Evolutionary conservation across 2,329 filamentous ascomycete species (phyloP).

Genomic region (Paracamarosporium sp.): DNA sequence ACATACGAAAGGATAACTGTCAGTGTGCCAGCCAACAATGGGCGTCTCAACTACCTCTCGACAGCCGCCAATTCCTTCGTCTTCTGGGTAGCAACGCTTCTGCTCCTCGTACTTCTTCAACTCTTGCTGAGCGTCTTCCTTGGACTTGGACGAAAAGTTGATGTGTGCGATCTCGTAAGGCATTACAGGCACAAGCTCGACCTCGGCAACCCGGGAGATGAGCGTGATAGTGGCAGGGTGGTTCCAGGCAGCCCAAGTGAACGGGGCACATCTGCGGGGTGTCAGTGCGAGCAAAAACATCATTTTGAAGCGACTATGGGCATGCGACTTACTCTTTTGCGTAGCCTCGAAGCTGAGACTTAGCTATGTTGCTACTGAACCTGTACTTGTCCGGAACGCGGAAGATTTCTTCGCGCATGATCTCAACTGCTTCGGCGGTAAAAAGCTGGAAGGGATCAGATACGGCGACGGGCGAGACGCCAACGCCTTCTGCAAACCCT

Average conservation of each 20-base stretch:
- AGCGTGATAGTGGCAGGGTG: slow-evolving; percentile 61
- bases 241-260: slow-evolving; percentile 69
- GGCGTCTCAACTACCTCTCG: slow-evolving; percentile 58
- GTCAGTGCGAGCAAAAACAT: slow-evolving; percentile 1
- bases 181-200: slow-evolving; percentile 63
- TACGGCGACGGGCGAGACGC: slow-evolving; percentile 68
- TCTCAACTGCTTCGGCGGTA: slow-evolving; percentile 64
- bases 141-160: slow-evolving; percentile 62
- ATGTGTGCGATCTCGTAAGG: slow-evolving; percentile 66
- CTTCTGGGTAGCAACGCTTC: slow-evolving; percentile 43
- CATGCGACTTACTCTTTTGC: slow-evolving; percentile 59
- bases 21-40: slow-evolving; percentile 68
- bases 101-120: slow-evolving; percentile 48
- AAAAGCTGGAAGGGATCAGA: slow-evolving; percentile 72
- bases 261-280: slow-evolving; percentile 63
- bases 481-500: slow-evolving; percentile 60
- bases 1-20: slow-evolving; percentile 73
- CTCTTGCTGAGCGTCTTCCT: slow-evolving; percentile 54
- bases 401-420: slow-evolving; percentile 69
- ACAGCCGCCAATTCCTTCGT: slow-evolving; percentile 52
- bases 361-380: slow-evolving; percentile 65
- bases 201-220: slow-evolving; percentile 63
- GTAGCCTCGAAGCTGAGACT: slow-evolving; percentile 63
- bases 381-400: slow-evolving; percentile 64
- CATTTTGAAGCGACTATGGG: too few relatives aligned